A percentile compares a stretch with the other conserved stretches of the same genome.
Conservation (phyloP, 164 flowering plant genomes). For the Platanus orientalis region DNA sequence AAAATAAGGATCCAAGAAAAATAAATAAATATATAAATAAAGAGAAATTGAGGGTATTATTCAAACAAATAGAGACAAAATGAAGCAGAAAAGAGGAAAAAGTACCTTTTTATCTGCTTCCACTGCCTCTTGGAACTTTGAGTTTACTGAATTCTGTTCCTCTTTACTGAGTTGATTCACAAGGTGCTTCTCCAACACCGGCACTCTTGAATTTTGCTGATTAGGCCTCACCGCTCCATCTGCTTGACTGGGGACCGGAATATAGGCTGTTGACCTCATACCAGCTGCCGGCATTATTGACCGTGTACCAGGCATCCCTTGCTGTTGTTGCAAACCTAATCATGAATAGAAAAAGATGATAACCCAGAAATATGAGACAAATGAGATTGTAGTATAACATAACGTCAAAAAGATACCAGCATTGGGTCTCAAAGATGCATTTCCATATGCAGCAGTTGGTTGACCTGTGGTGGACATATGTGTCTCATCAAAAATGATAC, state of each 20-base stretch:
- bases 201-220: slow-evolving; percentile 72
- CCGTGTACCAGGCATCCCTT: slow-evolving; percentile 43
- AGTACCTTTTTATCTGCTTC: slow-evolving; percentile 87
- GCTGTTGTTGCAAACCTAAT: no score
- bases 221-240: slow-evolving; percentile 34
- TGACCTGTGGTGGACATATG: slow-evolving; percentile 48
- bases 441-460: slow-evolving; percentile 44
- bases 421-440: slow-evolving; percentile 54
- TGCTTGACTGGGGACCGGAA: slow-evolving; percentile 26
- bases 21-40: neutral
- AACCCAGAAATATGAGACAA: neutral
- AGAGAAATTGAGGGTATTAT: no score
- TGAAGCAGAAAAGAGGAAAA: no score
- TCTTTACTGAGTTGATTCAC: slow-evolving; percentile 80
- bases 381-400: slow-evolving; percentile 3
- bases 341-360: slow-evolving; percentile 3
- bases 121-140: slow-evolving; percentile 74
- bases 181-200: slow-evolving; percentile 76
- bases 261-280: slow-evolving; percentile 50
- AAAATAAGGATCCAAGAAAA: neutral
- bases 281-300: slow-evolving; percentile 35
- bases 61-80: no score
- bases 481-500: slow-evolving; percentile 65
- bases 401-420: slow-evolving; percentile 43
- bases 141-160: slow-evolving; percentile 69